These are phyloP conservation scores for Globisporangium parvum DNA, from an alignment of 352 stramenopile species.

Conservation along the genomic window DNA sequence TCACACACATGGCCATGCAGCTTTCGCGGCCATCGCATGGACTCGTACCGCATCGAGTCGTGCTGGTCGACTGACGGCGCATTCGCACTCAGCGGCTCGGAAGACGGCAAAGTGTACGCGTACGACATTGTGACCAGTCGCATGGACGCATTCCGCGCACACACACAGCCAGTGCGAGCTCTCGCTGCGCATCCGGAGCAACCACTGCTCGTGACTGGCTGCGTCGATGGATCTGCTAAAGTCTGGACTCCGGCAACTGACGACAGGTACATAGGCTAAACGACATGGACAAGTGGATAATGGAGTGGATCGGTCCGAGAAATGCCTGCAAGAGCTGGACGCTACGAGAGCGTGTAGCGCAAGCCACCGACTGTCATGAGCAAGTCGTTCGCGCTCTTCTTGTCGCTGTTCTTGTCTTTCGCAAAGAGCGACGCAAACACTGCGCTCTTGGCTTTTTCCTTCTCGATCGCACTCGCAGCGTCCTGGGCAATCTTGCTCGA, in stretches of 20 bases:
- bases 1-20: no score
- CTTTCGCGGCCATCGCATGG: conserved; percentile 58
- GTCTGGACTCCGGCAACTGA: conserved; percentile 34
- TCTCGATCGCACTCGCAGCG: conserved; percentile 45
- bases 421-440: conserved; percentile 81
- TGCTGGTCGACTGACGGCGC: conserved; percentile 61
- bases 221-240: conserved; percentile 61
- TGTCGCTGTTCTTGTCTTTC: conserved; percentile 47
- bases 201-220: conserved; percentile 58
- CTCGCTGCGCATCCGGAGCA: conserved; percentile 58
- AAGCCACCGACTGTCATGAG: conserved; percentile 83
- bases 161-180: conserved; percentile 57
- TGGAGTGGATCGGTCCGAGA: not conserved
- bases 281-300: not conserved
- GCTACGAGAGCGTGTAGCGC: conserved; percentile 78
- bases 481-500: conserved; percentile 49
- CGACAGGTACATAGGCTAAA: not conserved
- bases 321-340: not conserved
- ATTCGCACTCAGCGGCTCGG: conserved; percentile 66
- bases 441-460: conserved; percentile 68
- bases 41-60: conserved; percentile 66
- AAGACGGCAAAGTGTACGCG: conserved; percentile 58
- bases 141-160: conserved; percentile 40
- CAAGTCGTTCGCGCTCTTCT: conserved; percentile 71
- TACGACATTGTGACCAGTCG: conserved; percentile 53